These are phyloP conservation scores for Colletotrichum sojae DNA, from an alignment of 2,329 filamentous ascomycete genomes.

Conservation along the genomic window DNA sequence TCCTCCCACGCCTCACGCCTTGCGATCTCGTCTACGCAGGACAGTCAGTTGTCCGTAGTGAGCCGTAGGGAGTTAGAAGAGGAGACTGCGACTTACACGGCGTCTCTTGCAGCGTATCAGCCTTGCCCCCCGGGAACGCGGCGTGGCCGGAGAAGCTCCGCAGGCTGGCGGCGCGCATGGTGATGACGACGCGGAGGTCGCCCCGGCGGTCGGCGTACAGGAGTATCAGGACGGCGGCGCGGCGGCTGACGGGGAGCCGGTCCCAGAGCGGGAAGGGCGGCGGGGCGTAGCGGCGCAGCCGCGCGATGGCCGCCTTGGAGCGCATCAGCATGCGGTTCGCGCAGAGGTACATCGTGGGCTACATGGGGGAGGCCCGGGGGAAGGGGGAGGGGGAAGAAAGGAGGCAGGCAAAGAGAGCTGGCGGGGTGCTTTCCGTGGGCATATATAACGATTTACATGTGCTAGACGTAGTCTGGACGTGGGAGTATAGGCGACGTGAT, in stretches of 20 bases:
- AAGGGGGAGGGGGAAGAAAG: background rate
- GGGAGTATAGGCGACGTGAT: too few species aligned
- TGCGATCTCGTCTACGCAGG: conserved; percentile 78
- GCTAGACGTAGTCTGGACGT: too few species aligned
- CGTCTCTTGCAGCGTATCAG: conserved; percentile 70
- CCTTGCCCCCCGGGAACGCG: conserved; percentile 86
- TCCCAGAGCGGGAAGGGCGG: conserved; percentile 75
- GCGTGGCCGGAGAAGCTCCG: conserved; percentile 86
- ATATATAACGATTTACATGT: too few species aligned
- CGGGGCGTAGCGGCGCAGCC: conserved; percentile 72
- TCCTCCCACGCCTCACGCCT: conserved; percentile 93
- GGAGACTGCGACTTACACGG: conserved; percentile 69
- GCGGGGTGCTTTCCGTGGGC: too few species aligned
- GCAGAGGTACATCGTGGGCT: conserved; percentile 40
- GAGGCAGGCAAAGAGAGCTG: background rate
- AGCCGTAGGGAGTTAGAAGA: background rate
- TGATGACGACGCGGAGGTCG: conserved; percentile 80
- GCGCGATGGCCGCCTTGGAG: conserved; percentile 69
- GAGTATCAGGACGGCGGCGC: conserved; percentile 89
- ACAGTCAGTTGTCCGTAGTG: background rate
- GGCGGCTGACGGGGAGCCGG: conserved; percentile 72
- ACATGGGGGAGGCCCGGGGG: conserved; percentile 4
- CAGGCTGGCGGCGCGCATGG: conserved; percentile 75
- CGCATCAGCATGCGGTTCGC: conserved; percentile 41
- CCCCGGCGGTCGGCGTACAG: conserved; percentile 88